Evolutionary conservation across 2,329 filamentous ascomycete species (phyloP).

Genomic region (Polytolypa hystricis): DNA sequence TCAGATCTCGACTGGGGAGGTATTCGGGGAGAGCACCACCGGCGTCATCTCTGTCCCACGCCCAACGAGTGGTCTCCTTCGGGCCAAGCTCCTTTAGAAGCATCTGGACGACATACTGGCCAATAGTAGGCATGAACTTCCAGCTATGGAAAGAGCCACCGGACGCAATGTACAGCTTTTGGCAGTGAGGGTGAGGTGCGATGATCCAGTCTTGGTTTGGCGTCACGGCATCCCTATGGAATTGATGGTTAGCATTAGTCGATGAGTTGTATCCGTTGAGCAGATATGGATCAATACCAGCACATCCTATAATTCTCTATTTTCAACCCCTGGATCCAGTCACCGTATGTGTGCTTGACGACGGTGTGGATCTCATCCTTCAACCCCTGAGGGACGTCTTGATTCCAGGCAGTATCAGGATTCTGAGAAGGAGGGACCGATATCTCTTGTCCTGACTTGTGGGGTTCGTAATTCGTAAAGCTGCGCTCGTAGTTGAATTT

Average conservation of each 20-base stretch:
- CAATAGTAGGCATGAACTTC: conserved; percentile 43
- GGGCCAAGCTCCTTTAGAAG: conserved; percentile 27
- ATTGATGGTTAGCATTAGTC: not conserved
- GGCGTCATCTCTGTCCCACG: conserved; percentile 5
- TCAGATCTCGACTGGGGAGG: conserved; percentile 6
- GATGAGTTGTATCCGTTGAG: not conserved
- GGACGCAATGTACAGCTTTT: conserved; percentile 36
- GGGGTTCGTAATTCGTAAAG: conserved; percentile 4
- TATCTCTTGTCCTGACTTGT: conserved; percentile 3
- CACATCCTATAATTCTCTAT: conserved; percentile 6
- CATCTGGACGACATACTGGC: conserved; percentile 39
- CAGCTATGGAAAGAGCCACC: conserved; percentile 45
- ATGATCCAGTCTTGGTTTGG: conserved; percentile 45
- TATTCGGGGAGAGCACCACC: conserved; percentile 5
- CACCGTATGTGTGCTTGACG: conserved; percentile 2
- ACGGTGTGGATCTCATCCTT: conserved; percentile 3
- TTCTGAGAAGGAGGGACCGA: conserved; percentile 3
- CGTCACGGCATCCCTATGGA: conserved; percentile 41
- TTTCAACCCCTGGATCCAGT: not conserved
- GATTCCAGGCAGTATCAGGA: conserved; percentile 1
- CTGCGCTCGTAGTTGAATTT: conserved; percentile 7
- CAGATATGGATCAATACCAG: conserved; percentile 1
- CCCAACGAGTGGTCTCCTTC: conserved; percentile 2
- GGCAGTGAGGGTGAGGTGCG: conserved; percentile 36
- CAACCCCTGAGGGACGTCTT: conserved; percentile 3